phyloP scores from a whole-genome alignment of 2,329 filamentous ascomycete genomes.

The Paracoccidioides brasiliensis region DNA sequence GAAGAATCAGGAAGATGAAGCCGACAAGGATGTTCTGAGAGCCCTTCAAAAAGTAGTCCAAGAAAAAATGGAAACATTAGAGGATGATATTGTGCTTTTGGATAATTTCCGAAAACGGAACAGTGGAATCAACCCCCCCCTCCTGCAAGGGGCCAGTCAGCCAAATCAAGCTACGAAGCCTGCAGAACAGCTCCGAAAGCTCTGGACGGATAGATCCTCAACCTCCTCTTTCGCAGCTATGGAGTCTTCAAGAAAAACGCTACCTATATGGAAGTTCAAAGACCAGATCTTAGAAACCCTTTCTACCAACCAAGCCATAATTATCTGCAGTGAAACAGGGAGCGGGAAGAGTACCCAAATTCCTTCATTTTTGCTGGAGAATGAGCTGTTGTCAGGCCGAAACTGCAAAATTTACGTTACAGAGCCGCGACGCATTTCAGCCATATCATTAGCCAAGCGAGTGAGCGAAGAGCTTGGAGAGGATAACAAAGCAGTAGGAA shows the following conservation, averaged over 20 bases:
- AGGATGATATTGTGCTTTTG: constrained; percentile 62
- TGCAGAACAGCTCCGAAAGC: constrained; percentile 33
- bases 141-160: neutral
- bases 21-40: constrained; percentile 56
- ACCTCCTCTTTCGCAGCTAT: constrained; percentile 57
- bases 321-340: constrained; percentile 92
- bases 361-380: constrained; percentile 84
- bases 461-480: constrained; percentile 94
- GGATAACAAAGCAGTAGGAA: constrained; percentile 66
- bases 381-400: constrained; percentile 67
- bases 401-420: constrained; percentile 91
- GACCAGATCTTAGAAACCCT: constrained; percentile 65
- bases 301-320: constrained; percentile 69
- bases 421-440: constrained; percentile 88
- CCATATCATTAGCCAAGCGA: constrained; percentile 80
- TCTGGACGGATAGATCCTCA: constrained; percentile 41
- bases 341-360: constrained; percentile 96
- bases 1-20: constrained; percentile 55
- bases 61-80: constrained; percentile 35
- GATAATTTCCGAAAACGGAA: constrained; percentile 54
- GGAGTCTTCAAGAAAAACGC: constrained; percentile 61
- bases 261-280: constrained; percentile 83
- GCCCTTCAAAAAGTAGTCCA: constrained; percentile 40
- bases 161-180: constrained; percentile 13
- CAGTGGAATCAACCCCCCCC: constrained; percentile 11